Conservation (phyloP, 2,329 filamentous ascomycete species). For the Pezizomycotina sp. region DNA sequence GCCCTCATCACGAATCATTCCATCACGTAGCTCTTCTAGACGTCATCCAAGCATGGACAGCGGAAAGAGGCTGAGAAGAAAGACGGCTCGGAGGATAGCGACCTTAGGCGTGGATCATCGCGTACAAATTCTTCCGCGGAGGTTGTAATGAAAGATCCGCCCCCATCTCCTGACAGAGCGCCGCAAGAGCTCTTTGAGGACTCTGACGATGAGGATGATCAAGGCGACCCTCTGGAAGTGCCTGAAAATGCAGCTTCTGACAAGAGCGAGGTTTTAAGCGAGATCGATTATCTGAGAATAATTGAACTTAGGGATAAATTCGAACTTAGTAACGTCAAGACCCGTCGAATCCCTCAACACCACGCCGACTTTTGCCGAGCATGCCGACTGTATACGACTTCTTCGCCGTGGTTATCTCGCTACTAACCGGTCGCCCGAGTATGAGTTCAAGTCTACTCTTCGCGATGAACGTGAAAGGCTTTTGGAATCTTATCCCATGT, state of each 20-base stretch:
- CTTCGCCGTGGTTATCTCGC: slow-evolving; percentile 16
- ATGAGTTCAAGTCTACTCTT: slow-evolving; percentile 20
- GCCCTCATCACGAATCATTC: too few relatives aligned
- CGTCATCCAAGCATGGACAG: too few relatives aligned
- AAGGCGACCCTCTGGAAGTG: too few relatives aligned
- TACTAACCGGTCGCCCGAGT: slow-evolving; percentile 10
- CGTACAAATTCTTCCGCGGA: too few relatives aligned
- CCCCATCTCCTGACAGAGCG: slow-evolving; percentile 7
- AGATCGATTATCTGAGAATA: slow-evolving; percentile 13
- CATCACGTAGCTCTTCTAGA: too few relatives aligned
- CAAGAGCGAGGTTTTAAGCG: slow-evolving; percentile 9
- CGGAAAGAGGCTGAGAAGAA: too few relatives aligned
- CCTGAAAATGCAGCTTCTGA: slow-evolving; percentile 10
- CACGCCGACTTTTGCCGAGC: slow-evolving; percentile 13
- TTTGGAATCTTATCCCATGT: slow-evolving; percentile 22
- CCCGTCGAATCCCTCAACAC: slow-evolving; percentile 10
- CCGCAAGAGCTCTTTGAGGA: slow-evolving; percentile 13
- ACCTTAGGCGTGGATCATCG: too few relatives aligned
- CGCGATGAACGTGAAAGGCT: slow-evolving; percentile 21
- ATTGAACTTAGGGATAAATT: slow-evolving; percentile 14
- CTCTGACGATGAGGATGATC: slow-evolving; percentile 17
- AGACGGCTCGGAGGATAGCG: too few relatives aligned
- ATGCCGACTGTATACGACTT: slow-evolving; percentile 11
- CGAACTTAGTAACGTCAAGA: slow-evolving; percentile 12
- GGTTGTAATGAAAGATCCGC: slow-evolving; percentile 10